A percentile compares a stretch with the other conserved stretches of the same genome.
These are phyloP conservation scores for Trichoderma sp. DNA, from an alignment of 2,329 filamentous ascomycete species.

Conservation along the genomic window DNA sequence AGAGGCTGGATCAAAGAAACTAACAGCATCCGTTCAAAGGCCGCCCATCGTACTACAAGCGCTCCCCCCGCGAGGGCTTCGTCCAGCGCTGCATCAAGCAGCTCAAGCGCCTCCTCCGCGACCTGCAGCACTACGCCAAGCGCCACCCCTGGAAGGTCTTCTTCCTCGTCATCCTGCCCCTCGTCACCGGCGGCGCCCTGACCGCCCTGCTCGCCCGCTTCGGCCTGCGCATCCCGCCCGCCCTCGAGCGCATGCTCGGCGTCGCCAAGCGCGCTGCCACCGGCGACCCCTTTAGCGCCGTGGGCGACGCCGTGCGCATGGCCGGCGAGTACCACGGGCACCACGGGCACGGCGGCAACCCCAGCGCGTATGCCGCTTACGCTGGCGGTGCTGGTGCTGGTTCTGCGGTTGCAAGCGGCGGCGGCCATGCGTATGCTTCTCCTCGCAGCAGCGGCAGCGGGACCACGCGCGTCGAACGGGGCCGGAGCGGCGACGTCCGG, in stretches of 20 bases:
- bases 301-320: slow-evolving; percentile 60
- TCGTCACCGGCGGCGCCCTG: slow-evolving; percentile 81
- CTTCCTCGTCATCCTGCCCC: slow-evolving; percentile 81
- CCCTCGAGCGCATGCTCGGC: slow-evolving; percentile 61
- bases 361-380: not conserved
- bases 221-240: slow-evolving; percentile 72
- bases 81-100: slow-evolving; percentile 72
- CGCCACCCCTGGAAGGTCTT: slow-evolving; percentile 86
- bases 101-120: slow-evolving; percentile 75
- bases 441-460: not conserved
- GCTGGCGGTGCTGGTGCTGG: too few species aligned
- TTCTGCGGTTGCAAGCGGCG: not conserved
- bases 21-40: slow-evolving; percentile 37
- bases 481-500: slow-evolving; percentile 40
- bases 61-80: slow-evolving; percentile 79
- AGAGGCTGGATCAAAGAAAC: too few species aligned
- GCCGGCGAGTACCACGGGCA: slow-evolving; percentile 43
- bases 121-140: slow-evolving; percentile 80
- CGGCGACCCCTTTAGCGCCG: slow-evolving; percentile 53
- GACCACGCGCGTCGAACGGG: slow-evolving; percentile 40
- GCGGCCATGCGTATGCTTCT: slow-evolving; percentile 17
- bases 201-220: slow-evolving; percentile 76
- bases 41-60: slow-evolving; percentile 71
- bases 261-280: slow-evolving; percentile 53
- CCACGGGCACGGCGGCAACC: slow-evolving; percentile 1